Evolutionary conservation across 306 rosid species (phyloP).

Genomic region (Malus asiatica): DNA sequence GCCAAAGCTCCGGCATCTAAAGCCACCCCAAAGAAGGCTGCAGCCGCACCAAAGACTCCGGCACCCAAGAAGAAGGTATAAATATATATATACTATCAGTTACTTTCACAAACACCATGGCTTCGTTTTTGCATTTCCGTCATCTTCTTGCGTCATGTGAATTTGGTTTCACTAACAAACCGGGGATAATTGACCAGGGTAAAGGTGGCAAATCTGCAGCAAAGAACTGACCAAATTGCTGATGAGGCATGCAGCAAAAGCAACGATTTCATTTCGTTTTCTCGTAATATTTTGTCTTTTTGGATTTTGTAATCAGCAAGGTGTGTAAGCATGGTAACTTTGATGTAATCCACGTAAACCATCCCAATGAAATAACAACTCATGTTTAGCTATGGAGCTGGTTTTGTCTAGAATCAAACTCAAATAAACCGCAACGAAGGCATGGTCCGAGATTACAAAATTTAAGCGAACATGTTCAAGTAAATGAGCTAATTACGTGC

Average conservation of each 20-base stretch:
- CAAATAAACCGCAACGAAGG: neutral
- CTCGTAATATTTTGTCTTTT: conserved; percentile 1
- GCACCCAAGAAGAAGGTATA: conserved; percentile 67
- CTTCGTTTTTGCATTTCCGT: neutral
- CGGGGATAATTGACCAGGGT: conserved; percentile 35
- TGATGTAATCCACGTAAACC: conserved; percentile 10
- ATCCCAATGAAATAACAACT: conserved; percentile 16
- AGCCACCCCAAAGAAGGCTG: conserved; percentile 48
- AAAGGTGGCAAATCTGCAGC: conserved; percentile 54
- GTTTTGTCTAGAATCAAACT: too few species aligned
- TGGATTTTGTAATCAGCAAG: conserved; percentile 15
- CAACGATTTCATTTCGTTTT: neutral
- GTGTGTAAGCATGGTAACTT: neutral
- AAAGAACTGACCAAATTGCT: conserved; percentile 30
- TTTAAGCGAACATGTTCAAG: neutral
- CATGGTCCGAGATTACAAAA: neutral
- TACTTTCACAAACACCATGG: neutral
- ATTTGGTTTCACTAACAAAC: neutral
- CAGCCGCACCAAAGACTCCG: conserved; percentile 41
- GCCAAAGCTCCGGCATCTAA: conserved; percentile 39
- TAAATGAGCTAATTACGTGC: neutral
- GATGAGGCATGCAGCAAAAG: neutral
- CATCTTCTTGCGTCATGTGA: neutral
- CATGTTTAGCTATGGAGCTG: neutral
- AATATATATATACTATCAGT: neutral